Percentiles rank a stretch among this genome's conserved stretches.
phyloP scores from a whole-genome alignment of 2,329 filamentous ascomycete species.

The Calycina herbarum region DNA sequence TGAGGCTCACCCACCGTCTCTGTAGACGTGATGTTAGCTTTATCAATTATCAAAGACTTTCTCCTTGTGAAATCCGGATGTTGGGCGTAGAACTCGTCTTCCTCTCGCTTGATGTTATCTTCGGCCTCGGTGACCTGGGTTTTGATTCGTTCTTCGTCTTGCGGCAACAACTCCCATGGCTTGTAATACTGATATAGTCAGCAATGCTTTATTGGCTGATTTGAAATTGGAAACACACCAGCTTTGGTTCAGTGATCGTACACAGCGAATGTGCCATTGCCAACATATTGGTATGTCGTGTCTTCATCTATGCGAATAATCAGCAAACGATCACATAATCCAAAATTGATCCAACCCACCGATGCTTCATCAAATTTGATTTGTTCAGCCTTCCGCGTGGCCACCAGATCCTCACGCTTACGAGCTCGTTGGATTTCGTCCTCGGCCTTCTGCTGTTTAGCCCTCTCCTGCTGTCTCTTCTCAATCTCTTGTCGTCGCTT shows the following conservation, averaged over 20 bases:
- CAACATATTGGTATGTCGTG: conserved; percentile 71
- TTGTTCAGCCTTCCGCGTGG: conserved; percentile 67
- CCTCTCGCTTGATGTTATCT: conserved; percentile 62
- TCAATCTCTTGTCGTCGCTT: conserved; percentile 78
- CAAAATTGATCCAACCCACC: conserved; percentile 46
- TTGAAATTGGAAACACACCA: conserved; percentile 58
- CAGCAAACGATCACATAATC: neutral
- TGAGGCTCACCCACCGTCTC: conserved; percentile 48
- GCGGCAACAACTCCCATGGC: conserved; percentile 71
- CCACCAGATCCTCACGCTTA: conserved; percentile 62
- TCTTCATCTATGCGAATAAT: conserved; percentile 50
- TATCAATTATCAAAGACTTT: conserved; percentile 26
- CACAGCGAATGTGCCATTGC: conserved; percentile 70
- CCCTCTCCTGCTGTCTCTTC: conserved; percentile 74
- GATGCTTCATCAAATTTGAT: conserved; percentile 72
- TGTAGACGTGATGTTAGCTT: conserved; percentile 36
- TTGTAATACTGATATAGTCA: conserved; percentile 68
- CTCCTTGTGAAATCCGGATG: conserved; percentile 38
- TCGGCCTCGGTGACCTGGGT: conserved; percentile 68
- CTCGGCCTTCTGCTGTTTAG: conserved; percentile 70
- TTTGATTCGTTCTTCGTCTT: conserved; percentile 70
- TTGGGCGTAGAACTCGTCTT: conserved; percentile 58
- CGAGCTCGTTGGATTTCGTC: conserved; percentile 67
- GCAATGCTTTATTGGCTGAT: neutral
- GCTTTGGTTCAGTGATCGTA: conserved; percentile 68